Evolutionary conservation across 2,329 filamentous ascomycete species (phyloP), one percentile per base, ranked within the genome.

Genomic region (Penicillium sp.): DNA sequence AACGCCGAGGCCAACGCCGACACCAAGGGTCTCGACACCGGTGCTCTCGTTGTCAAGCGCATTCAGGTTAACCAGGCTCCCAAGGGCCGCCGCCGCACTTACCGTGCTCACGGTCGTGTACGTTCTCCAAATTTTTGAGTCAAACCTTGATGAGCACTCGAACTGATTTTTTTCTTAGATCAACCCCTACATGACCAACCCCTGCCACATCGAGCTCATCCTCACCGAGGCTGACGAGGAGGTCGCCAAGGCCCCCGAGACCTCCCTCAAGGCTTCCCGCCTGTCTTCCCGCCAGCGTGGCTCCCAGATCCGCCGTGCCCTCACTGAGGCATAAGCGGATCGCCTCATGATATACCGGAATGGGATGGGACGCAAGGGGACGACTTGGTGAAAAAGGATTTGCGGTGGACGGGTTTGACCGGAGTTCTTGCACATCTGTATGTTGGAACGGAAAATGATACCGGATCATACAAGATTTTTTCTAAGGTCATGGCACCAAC

Each of bases 61-160:
- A 99, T 99, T 85, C 95, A 99, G 87, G 95, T 99, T 87, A 99
- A 99, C 91, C 95, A 99, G 87, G 96, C 95, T 74, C 95, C 95
- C 77, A 98, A 98, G 90, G 94, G 98, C 87, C 89, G 95, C 80
- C 89, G 95, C 85, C 90, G 95, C 82, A 99, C 95, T 79, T 99
- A 99, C 91, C 93, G 95, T 89, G 96, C 96, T 69, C 95, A 99
- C 88, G 95, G 95, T 89, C 92, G 95, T 86, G 94, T 97, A 96
- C 76, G 93, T 92, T 73, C 39, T 19, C 16, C 18, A 49, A 41
- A 31, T 7, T 14, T 14, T 43, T 19, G 37, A 14, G 56, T 44
- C 31, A 52, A 19, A 58, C 35, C 9, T n/a, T 22, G 13, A 10
- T 19, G 13, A 40, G 2, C 5, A 27, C 4, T 13, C 18, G 13